Percentiles rank a stretch among this genome's conserved stretches.
phyloP scores from a whole-genome alignment of 805 yeast genomes.

The Vanderwaltozyma tropicalis region DNA sequence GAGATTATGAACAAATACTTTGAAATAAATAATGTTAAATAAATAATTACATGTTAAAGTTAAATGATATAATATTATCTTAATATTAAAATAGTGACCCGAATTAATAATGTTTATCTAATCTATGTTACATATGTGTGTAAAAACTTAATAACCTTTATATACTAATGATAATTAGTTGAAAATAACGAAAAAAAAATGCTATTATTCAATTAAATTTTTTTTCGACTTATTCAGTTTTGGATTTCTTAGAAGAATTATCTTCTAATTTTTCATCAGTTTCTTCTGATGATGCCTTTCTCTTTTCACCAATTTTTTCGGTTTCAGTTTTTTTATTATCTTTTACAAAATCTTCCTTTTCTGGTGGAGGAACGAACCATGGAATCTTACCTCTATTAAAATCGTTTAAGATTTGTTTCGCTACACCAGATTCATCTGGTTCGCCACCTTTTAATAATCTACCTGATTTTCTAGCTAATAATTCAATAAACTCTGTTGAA shows the following conservation, averaged over 20 bases:
- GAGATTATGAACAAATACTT: no score
- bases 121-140: background rate
- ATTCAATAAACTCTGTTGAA: slow-evolving; percentile 73
- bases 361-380: slow-evolving; percentile 94
- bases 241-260: background rate
- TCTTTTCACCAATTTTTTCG: background rate
- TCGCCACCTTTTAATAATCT: slow-evolving; percentile 94
- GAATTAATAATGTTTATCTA: background rate
- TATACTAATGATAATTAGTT: no score
- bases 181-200: no score
- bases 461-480: slow-evolving; percentile 87
- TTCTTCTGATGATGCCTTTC: slow-evolving; percentile 1
- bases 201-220: no score
- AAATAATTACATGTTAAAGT: no score
- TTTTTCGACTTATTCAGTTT: background rate
- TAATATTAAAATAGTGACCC: background rate
- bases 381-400: slow-evolving; percentile 97
- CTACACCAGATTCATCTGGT: slow-evolving; percentile 89
- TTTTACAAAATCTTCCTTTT: slow-evolving; percentile 48
- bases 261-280: background rate
- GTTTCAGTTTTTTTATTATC: slow-evolving; percentile 17
- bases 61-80: no score
- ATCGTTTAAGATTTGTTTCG: slow-evolving; percentile 83
- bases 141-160: background rate
- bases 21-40: no score